Base-by-base conservation (phyloP, 1,284 basidiomycete species). In the Moniliella sp. region DNA sequence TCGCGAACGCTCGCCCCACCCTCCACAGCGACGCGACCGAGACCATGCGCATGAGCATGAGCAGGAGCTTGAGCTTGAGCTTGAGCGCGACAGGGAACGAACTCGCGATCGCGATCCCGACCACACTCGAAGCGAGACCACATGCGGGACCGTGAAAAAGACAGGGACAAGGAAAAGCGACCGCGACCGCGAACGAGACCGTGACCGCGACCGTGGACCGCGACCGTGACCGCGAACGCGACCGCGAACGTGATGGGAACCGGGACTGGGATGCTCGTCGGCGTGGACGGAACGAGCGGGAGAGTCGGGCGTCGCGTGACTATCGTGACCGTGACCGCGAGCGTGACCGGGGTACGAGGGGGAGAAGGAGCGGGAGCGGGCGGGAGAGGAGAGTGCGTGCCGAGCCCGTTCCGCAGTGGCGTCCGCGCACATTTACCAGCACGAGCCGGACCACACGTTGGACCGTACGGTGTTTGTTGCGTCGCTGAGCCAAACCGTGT, bases 401-500 rank as follows among this genome's bases (percentile, higher is more conserved):
- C 15, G 29, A 31, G 14, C 29, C 5, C 29, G 18, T 23, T 36
- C 34, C 16, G 18, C 28, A 11, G 29, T 18, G 25, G 13, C 28
- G 26, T 25, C 30, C 30, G 7, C 14, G 13, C 16, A 26, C 10
- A 30, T 83, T 83, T 61, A 83, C 77, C 57, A 58, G 25, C 47
- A 50, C 23, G 57, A 61, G 18, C 61, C 59, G 18, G 61, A 61
- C 38, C 86, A n/a, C n/a, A n/a, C n/a, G n/a, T n/a, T n/a, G 70
- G 74, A 78, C 57, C 78, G 91, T 62, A 93, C 88, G 48, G 80
- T 94, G 45, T 97, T 97, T 65, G 84, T 93, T 61, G 86, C 84
- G 51, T 88, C 94, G 66, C 75, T 99, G 57, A 81, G 88, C 48
- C 81, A 83, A 36, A 74, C 82, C 54, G 74, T 94, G 60, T 88